Conservation (phyloP, 768 basidiomycete genomes). For the Hydnomerulius pinastri region DNA sequence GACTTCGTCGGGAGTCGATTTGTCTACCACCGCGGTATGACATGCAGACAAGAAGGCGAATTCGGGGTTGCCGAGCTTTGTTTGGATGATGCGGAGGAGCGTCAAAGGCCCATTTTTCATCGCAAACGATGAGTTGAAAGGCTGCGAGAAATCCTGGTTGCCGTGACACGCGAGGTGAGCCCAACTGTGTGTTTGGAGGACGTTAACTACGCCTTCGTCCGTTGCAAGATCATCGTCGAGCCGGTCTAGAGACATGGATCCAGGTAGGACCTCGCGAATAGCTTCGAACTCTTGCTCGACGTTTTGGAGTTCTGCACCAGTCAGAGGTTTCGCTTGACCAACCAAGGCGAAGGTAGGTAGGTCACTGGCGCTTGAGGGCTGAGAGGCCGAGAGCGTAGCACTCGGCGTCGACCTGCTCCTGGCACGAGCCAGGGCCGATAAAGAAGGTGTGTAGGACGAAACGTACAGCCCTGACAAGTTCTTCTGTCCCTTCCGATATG, state of each 20-base stretch:
- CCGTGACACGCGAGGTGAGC: slow-evolving; percentile 31
- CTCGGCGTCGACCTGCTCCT: neutral
- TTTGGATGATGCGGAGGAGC: slow-evolving; percentile 11
- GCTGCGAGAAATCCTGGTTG: neutral
- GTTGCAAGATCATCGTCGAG: slow-evolving; percentile 2
- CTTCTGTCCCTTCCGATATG: slow-evolving; percentile 2
- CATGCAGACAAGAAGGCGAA: slow-evolving; percentile 26
- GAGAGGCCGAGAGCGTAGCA: too few relatives aligned
- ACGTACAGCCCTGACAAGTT: slow-evolving; percentile 12
- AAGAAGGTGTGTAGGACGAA: slow-evolving; percentile 23
- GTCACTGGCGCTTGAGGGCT: too few relatives aligned
- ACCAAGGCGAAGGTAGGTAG: slow-evolving; percentile 1
- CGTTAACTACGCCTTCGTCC: neutral
- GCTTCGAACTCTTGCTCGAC: slow-evolving; percentile 1
- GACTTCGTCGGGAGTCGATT: slow-evolving; percentile 14
- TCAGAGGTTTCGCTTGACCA: slow-evolving; percentile 6
- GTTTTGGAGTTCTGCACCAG: neutral
- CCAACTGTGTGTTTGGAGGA: slow-evolving; percentile 10
- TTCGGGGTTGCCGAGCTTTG: slow-evolving; percentile 1
- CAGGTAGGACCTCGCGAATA: slow-evolving; percentile 1
- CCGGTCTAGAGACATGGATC: neutral
- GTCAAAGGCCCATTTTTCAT: neutral
- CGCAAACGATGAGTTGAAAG: slow-evolving; percentile 19
- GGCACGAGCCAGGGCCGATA: slow-evolving; percentile 17
- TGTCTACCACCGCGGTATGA: slow-evolving; percentile 23